A percentile compares a stretch with the other conserved stretches of the same genome.
phyloP scores from a whole-genome alignment of 2,329 filamentous ascomycete species.

The Neonectria sp. region DNA sequence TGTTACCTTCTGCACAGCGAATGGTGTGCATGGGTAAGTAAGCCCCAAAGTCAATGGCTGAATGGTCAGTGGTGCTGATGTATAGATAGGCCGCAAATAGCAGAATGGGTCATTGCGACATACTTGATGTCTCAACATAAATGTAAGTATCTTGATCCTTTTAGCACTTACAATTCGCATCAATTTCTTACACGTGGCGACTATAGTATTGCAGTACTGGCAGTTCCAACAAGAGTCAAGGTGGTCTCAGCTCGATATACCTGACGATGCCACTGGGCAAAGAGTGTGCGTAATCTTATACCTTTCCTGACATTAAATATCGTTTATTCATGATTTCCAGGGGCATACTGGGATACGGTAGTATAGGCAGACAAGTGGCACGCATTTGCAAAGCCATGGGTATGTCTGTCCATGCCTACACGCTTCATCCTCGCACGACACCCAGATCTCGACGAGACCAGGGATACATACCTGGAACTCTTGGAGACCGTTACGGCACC shows the following conservation, averaged over 20 bases:
- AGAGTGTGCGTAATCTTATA: slow-evolving; percentile 64
- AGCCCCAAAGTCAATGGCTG: no score
- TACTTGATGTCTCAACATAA: slow-evolving; percentile 65
- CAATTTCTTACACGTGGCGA: no score
- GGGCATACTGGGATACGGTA: slow-evolving; percentile 68
- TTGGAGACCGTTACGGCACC: slow-evolving; percentile 66
- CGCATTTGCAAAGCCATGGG: slow-evolving; percentile 75
- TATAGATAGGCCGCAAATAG: slow-evolving; percentile 64
- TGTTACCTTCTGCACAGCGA: slow-evolving; percentile 4
- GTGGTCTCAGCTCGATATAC: slow-evolving; percentile 40
- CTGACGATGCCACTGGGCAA: slow-evolving; percentile 61
- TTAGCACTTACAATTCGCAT: no score
- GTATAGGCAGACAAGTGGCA: slow-evolving; percentile 67
- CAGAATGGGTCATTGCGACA: slow-evolving; percentile 69
- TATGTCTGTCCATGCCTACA: slow-evolving; percentile 82
- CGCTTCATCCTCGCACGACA: slow-evolving; percentile 77
- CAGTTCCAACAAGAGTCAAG: accelerated
- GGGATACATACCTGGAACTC: slow-evolving; percentile 77
- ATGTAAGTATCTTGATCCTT: slow-evolving; percentile 54
- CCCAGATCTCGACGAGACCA: slow-evolving; percentile 74
- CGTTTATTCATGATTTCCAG: slow-evolving; percentile 44
- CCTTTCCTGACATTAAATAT: neutral
- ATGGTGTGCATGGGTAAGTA: slow-evolving; percentile 10
- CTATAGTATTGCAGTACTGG: no score
- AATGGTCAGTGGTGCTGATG: no score